Base-by-base conservation (phyloP, 139 green algal species). In the Micromonas pusilla region DNA sequence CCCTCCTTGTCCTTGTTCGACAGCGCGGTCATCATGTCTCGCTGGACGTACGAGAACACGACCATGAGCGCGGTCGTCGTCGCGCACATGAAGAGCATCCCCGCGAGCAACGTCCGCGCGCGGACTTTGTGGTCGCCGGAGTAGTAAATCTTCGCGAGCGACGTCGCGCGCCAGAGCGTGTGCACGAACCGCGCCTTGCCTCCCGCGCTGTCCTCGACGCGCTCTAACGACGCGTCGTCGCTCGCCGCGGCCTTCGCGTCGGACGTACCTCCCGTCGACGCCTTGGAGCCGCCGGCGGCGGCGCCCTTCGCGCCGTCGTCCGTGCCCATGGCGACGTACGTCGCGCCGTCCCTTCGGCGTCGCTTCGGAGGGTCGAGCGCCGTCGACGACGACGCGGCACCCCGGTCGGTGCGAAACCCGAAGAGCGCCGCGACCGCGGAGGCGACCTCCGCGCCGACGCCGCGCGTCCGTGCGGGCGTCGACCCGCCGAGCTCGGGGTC, bases 1-100 rank as follows among this genome's bases (percentile, higher is more conserved):
- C 62, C 86, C 26, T 33, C 80, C 87, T 81, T 66, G 76, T 92
- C 68, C 65, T 92, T 93, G 25, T 88, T 87, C n/a, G 83, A 78
- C 52, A 96, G 84, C 0, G 82, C 81, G 6, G 86, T 91, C 30
- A 84, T 85, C 64, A 96, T 86, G 66, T 85, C 80, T n/a, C 83
- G 82, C 74, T 96, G 91, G 9, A 64, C 81, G 70, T 85, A 85
- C 0, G 76, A 83, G 39, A 85, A 45, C 33, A 82, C 34, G 3
- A 85, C 81, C 39, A 33, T 30, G 31, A 78, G 45, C 45, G 23
- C 72, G 2, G 67, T 75, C 1, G 34, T 75, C 31, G 57, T 1
- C 3, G 37, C 37, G 67, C 67, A 63, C 31, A 53, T 13, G n/a
- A 75, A 25, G 34, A 52, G 36, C 67, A 53, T 54, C 33, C 60